Conservation (phyloP, 441 rosid species). For the Flueggea neowawraea region DNA sequence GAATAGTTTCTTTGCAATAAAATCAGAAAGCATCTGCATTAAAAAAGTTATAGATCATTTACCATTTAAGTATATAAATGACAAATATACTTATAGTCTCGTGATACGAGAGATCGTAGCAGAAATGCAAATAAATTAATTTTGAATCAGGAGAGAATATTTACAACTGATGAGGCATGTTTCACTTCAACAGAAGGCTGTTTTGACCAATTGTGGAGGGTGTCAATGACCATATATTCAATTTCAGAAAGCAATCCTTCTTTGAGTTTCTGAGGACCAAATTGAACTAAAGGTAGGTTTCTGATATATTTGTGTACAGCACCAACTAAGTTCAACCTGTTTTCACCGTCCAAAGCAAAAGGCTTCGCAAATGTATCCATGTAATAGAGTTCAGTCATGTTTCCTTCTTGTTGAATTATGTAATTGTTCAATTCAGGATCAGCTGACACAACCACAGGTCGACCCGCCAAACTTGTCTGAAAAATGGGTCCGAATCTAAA, state of each 20-base stretch:
- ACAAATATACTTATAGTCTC: neutral
- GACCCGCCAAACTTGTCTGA: conserved; percentile 36
- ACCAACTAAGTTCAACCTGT: conserved; percentile 3
- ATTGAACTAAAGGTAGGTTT: conserved; percentile 9
- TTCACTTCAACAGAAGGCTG: conserved; percentile 17
- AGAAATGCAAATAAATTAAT: neutral
- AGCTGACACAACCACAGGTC: conserved; percentile 27
- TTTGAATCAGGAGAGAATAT: neutral
- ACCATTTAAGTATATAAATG: neutral
- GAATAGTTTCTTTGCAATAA: conserved; percentile 9
- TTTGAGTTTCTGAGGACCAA: conserved; percentile 26
- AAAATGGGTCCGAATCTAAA: conserved; percentile 45
- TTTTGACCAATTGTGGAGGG: conserved; percentile 19
- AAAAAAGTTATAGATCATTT: neutral
- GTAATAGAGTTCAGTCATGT: conserved; percentile 27
- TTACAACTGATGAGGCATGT: conserved; percentile 18
- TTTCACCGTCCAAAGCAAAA: conserved; percentile 18
- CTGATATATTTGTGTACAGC: conserved; percentile 25
- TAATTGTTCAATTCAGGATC: conserved; percentile 36
- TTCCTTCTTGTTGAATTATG: conserved; percentile 29
- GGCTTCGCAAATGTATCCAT: conserved; percentile 30
- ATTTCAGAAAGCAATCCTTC: conserved; percentile 19
- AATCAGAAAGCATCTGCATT: conserved; percentile 19
- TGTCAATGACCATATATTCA: conserved; percentile 9
- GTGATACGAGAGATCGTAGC: neutral